Evolutionary conservation across 140 eudicot genomes (phyloP).

Genomic region (Flaveria floridana): DNA sequence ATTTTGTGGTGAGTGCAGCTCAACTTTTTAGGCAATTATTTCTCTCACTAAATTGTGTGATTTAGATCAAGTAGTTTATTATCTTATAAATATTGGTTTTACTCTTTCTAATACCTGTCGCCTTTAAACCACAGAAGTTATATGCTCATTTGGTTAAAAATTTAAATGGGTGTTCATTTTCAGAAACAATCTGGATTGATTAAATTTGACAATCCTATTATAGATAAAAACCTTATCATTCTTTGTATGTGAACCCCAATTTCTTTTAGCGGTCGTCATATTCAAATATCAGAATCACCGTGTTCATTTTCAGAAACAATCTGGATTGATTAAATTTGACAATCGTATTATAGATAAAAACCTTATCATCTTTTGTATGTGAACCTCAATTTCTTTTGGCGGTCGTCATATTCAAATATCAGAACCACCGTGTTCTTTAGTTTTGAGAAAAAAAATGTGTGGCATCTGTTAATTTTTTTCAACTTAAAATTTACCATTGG

Average conservation of each 20-base stretch:
- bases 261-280: neutral
- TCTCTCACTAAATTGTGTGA: neutral
- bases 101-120: neutral
- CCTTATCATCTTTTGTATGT: neutral
- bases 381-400: neutral
- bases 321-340: neutral
- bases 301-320: neutral
- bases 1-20: slow-evolving; percentile 61
- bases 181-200: neutral
- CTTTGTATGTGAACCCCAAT: no score
- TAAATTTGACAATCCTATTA: neutral
- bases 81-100: neutral
- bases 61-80: neutral
- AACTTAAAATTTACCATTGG: neutral
- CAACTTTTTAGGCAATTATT: neutral
- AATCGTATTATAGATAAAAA: neutral
- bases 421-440: neutral
- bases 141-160: neutral
- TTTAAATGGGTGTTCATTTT: neutral
- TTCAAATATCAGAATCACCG: neutral
- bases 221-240: neutral
- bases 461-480: neutral
- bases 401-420: neutral
- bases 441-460: neutral
- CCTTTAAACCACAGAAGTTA: neutral